Evolutionary conservation across 768 basidiomycete species (phyloP).

Genomic region (Lactarius sanguifluus): DNA sequence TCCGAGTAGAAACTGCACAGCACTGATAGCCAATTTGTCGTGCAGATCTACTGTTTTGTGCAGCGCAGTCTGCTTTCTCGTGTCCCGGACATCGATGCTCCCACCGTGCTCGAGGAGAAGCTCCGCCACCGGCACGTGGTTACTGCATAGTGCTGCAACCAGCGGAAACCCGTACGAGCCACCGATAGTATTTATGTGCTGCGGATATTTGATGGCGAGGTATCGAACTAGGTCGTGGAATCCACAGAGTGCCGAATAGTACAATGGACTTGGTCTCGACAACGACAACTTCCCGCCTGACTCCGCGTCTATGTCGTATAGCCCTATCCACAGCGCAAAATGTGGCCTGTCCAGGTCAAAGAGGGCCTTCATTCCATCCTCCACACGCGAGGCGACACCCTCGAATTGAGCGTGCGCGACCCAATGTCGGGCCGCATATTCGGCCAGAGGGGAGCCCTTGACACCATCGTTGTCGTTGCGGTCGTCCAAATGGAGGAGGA

Average conservation of each 20-base stretch:
- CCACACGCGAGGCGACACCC: not conserved
- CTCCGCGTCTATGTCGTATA: not conserved
- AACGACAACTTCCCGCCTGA: not conserved
- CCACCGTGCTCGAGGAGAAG: not conserved
- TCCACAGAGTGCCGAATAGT: constrained; percentile 5
- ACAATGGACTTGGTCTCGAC: not conserved
- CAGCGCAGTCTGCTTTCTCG: not conserved
- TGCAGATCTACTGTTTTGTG: not conserved
- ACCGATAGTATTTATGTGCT: constrained; percentile 1
- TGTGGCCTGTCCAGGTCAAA: constrained; percentile 1
- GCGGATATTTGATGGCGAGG: constrained; percentile 2
- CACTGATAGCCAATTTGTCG: not conserved
- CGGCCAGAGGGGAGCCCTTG: not conserved
- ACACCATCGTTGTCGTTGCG: not conserved
- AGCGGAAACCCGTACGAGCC: not conserved
- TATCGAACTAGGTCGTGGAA: not conserved
- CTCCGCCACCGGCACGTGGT: not conserved
- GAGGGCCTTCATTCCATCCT: not conserved
- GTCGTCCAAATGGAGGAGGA: not conserved
- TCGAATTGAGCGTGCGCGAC: not conserved
- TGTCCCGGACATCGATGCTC: not conserved
- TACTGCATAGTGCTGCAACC: not conserved
- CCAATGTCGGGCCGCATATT: constrained; percentile 3
- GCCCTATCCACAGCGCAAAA: not conserved
- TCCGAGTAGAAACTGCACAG: not conserved